These are phyloP conservation scores for Xylariaceae sp. DNA, from an alignment of 2,329 filamentous ascomycete genomes.

Conservation along the genomic window DNA sequence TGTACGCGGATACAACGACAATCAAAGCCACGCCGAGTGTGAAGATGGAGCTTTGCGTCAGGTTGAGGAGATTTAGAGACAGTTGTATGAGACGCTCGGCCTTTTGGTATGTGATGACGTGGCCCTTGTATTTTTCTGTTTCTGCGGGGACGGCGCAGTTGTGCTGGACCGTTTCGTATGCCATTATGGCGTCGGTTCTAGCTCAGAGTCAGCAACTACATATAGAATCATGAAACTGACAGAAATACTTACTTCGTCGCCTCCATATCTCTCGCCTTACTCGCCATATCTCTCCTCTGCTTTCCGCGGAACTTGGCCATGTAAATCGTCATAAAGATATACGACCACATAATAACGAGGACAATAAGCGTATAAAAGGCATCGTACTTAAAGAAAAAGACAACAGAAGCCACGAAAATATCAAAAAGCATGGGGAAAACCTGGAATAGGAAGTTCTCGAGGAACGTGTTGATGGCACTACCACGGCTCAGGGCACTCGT, in stretches of 20 bases:
- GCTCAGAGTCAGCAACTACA: slow-evolving; percentile 5
- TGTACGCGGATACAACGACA: slow-evolving; percentile 57
- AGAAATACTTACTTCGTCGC: slow-evolving; percentile 38
- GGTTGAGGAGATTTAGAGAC: slow-evolving; percentile 55
- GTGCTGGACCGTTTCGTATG: slow-evolving; percentile 56
- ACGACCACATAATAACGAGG: slow-evolving; percentile 44
- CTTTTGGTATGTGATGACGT: slow-evolving; percentile 51
- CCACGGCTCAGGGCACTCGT: slow-evolving; percentile 46
- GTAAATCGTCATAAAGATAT: slow-evolving; percentile 47
- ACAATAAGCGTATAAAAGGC: slow-evolving; percentile 45
- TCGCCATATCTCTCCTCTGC: slow-evolving; percentile 41
- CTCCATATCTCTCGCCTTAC: slow-evolving; percentile 43
- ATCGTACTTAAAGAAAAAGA: slow-evolving; percentile 43
- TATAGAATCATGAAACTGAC: neutral
- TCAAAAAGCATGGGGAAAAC: slow-evolving; percentile 48
- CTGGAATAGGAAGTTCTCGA: slow-evolving; percentile 45
- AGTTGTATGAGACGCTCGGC: slow-evolving; percentile 53
- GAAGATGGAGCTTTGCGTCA: slow-evolving; percentile 59
- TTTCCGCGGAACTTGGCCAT: slow-evolving; percentile 43
- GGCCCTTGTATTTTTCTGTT: slow-evolving; percentile 51
- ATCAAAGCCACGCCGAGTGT: slow-evolving; percentile 55
- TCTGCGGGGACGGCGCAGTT: slow-evolving; percentile 58
- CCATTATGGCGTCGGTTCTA: slow-evolving; percentile 43
- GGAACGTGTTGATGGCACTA: slow-evolving; percentile 43
- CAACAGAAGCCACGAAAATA: slow-evolving; percentile 43